Base-by-base conservation (phyloP, 805 yeast species). In the Clavispora vitiphila region DNA sequence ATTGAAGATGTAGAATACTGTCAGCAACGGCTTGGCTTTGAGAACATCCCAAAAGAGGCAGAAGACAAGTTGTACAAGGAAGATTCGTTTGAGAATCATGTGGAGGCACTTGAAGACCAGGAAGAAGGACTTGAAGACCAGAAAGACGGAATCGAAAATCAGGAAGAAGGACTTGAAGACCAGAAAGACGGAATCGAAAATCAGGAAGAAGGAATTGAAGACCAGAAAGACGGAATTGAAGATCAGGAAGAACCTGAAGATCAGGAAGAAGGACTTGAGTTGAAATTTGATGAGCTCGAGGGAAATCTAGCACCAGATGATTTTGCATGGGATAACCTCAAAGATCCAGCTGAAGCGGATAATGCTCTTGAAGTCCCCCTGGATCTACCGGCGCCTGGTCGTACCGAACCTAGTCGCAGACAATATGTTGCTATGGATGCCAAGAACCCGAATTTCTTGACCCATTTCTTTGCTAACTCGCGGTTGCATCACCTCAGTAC, bases 401-500 rank as follows among this genome's bases (percentile, higher is more conserved):
- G n/a, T n/a, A n/a, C n/a, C 4, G 10, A 16, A 5, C 27, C 14
- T 5, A n/a, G 11, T 8, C 37, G 37, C 15, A 14, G n/a, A n/a
- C 39, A 26, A 5, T 16, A 25, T 26, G 10, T 20, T 8, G 39
- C 39, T 12, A 51, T 50, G 54, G 83, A 83, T 55, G 86, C 96
- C 25, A 78, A 76, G 41, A 82, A 86, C 54, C 96, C 96, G 0
- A 76, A 80, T 39, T 91, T 89, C 53, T 62, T 93, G 22, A 55
- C 72, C 15, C 72, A 72, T 27, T 91, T 84, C 59, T 91, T 89
- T 60, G 75, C 81, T 6, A 81, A 83, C 40, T 90, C 97, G 1
- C 69, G 98, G 39, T 65, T 91, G 23, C 98, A 93, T 56, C 96
- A 89, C 61, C 66, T 93, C 35, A 86, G 96, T 49, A 72, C 81